Evolutionary conservation across 495 filamentous ascomycete genomes (phyloP).

Genomic region (Penicillium longicatenatum): DNA sequence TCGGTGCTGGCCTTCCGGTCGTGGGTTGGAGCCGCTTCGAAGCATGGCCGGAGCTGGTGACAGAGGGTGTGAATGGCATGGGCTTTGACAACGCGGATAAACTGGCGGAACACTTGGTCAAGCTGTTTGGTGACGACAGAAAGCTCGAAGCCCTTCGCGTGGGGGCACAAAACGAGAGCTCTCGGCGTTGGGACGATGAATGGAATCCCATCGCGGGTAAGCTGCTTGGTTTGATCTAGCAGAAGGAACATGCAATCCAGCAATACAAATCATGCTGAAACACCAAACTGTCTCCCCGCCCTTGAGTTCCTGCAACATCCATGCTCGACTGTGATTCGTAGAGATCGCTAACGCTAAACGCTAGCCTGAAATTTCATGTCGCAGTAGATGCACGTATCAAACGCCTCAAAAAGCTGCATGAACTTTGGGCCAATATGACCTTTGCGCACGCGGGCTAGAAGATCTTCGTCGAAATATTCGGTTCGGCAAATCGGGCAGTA

Average conservation of each 20-base stretch:
- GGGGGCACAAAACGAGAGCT: conserved; percentile 77
- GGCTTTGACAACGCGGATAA: conserved; percentile 72
- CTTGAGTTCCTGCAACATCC: not conserved
- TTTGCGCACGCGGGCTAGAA: conserved; percentile 18
- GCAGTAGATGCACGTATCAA: conserved; percentile 59
- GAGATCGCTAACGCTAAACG: not conserved
- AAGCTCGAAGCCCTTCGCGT: conserved; percentile 63
- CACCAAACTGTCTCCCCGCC: not conserved
- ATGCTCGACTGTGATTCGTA: not conserved
- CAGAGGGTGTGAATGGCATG: conserved; percentile 79
- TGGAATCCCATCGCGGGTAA: conserved; percentile 81
- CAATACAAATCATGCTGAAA: not conserved
- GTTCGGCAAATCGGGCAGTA: conserved; percentile 52
- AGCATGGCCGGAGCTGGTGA: conserved; percentile 84
- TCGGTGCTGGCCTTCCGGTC: conserved; percentile 89
- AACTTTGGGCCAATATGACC: conserved; percentile 23
- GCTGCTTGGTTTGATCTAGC: conserved; percentile 59
- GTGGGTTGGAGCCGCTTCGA: conserved; percentile 80
- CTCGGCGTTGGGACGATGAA: conserved; percentile 87
- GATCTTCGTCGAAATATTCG: conserved; percentile 53
- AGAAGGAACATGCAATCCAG: not conserved
- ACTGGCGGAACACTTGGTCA: conserved; percentile 57
- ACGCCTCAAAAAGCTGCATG: conserved; percentile 42
- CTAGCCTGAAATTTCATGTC: conserved; percentile 47
- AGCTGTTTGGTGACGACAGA: conserved; percentile 58